phyloP scores from a whole-genome alignment of 305 asterid genomes.

The Ajuga reptans region DNA sequence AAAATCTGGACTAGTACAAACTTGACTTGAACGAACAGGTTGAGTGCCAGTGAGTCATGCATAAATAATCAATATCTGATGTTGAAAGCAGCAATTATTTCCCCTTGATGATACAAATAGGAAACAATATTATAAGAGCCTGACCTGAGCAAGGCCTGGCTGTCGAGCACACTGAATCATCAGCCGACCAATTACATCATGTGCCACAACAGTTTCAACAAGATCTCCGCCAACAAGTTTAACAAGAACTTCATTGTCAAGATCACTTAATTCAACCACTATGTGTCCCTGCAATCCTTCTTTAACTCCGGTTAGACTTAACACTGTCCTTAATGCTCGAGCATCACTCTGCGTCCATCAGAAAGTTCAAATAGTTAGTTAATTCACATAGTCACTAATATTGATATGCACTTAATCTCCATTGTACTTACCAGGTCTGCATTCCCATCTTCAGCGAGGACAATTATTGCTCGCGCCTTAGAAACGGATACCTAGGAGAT shows the following conservation, averaged over 20 bases:
- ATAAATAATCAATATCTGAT: neutral
- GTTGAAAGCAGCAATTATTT: conserved; percentile 9
- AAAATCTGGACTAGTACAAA: conserved; percentile 3
- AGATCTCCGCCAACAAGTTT: conserved; percentile 90
- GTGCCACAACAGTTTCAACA: conserved; percentile 94
- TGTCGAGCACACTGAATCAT: conserved; percentile 96
- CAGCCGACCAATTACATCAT: conserved; percentile 87
- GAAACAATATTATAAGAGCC: conserved; percentile 15
- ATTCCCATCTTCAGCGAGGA: conserved; percentile 91
- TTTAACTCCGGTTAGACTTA: conserved; percentile 88
- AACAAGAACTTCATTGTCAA: conserved; percentile 84
- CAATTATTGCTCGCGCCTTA: conserved; percentile 87
- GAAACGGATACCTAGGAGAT: conserved; percentile 68
- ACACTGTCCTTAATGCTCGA: conserved; percentile 81
- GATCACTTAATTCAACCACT: conserved; percentile 89
- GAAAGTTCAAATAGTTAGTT: conserved; percentile 21
- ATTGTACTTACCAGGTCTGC: conserved; percentile 68
- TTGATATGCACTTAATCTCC: conserved; percentile 21
- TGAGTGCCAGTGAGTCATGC: neutral
- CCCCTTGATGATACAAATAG: neutral
- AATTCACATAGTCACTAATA: conserved; percentile 10
- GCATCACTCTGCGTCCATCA: conserved; percentile 73
- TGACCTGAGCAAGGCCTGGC: conserved; percentile 98
- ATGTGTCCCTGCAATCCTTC: conserved; percentile 83
- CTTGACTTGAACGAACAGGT: neutral